Evolutionary conservation across 805 yeast species (phyloP).

Genomic region (Kluyveromyces starmeri): DNA sequence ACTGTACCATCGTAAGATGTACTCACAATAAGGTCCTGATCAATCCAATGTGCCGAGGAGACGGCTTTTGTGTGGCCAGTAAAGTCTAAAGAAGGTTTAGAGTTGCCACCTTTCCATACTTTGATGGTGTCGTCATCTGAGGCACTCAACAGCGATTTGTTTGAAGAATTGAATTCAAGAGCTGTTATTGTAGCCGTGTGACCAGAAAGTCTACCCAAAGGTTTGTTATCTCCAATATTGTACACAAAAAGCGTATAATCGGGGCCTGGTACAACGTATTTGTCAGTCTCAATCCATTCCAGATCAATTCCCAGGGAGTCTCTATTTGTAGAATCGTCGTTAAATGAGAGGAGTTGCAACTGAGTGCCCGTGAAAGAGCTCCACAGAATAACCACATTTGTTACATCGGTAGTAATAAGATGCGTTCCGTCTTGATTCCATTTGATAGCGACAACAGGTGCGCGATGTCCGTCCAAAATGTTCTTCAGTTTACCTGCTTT

Average conservation of each 20-base stretch:
- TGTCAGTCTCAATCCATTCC: constrained; percentile 64
- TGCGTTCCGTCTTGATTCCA: constrained; percentile 56
- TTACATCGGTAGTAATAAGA: constrained; percentile 52
- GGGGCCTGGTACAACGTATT: constrained; percentile 62
- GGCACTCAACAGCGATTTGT: constrained; percentile 57
- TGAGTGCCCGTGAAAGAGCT: constrained; percentile 47
- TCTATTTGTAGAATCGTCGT: constrained; percentile 10
- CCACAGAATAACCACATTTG: constrained; percentile 54
- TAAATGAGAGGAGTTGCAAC: constrained; percentile 37
- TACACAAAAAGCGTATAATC: constrained; percentile 48
- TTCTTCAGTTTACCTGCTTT: constrained; percentile 57
- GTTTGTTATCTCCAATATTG: constrained; percentile 38
- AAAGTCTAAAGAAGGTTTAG: constrained; percentile 41
- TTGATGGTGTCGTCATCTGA: constrained; percentile 70
- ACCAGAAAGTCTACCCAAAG: constrained; percentile 50
- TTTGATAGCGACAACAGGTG: constrained; percentile 44
- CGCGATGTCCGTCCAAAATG: constrained; percentile 41
- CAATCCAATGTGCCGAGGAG: constrained; percentile 48
- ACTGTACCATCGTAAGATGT: constrained; percentile 65
- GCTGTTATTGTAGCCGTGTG: constrained; percentile 53
- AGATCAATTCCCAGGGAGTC: constrained; percentile 43
- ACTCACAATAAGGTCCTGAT: constrained; percentile 35
- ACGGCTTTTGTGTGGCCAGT: constrained; percentile 52
- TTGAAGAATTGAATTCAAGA: constrained; percentile 43
- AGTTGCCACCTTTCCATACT: constrained; percentile 64